phyloP scores from a whole-genome alignment of 345 rosid species.

The Eucalyptus lansdowneana region DNA sequence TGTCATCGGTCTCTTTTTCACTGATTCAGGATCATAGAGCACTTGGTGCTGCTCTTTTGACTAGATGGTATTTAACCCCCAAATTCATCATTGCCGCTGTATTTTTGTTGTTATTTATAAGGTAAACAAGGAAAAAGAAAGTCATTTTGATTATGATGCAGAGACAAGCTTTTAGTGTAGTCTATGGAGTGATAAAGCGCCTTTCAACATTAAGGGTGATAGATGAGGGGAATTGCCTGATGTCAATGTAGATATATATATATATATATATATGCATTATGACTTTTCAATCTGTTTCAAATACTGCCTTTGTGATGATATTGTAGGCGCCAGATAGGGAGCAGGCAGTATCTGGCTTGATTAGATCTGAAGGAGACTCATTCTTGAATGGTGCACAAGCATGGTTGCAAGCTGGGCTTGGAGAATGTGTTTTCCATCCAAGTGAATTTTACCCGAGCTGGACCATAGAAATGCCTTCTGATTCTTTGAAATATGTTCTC shows the following conservation, averaged over 20 bases:
- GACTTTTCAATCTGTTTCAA: background rate
- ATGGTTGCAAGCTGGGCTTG: conserved; percentile 18
- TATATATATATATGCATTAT: background rate
- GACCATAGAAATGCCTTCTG: conserved; percentile 61
- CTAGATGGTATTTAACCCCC: background rate
- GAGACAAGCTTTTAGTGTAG: background rate
- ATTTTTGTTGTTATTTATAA: background rate
- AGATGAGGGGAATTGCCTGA: background rate
- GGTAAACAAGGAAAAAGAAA: background rate
- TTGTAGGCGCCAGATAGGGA: conserved; percentile 65
- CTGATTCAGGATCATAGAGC: background rate
- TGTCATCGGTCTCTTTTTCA: background rate
- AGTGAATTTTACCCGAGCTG: conserved; percentile 54
- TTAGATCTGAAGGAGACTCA: conserved; percentile 74
- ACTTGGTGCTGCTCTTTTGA: background rate
- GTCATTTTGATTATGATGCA: background rate
- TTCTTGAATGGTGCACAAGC: conserved; percentile 51
- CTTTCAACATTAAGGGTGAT: background rate
- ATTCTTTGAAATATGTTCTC: conserved; percentile 53
- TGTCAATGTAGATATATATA: background rate
- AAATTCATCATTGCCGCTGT: background rate
- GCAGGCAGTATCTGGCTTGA: conserved; percentile 31
- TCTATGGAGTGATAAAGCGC: background rate
- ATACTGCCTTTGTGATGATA: background rate
- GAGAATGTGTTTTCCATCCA: conserved; percentile 46